Evolutionary conservation across 2,329 filamentous ascomycete genomes (phyloP).

Genomic region (Epichloe festucae): DNA sequence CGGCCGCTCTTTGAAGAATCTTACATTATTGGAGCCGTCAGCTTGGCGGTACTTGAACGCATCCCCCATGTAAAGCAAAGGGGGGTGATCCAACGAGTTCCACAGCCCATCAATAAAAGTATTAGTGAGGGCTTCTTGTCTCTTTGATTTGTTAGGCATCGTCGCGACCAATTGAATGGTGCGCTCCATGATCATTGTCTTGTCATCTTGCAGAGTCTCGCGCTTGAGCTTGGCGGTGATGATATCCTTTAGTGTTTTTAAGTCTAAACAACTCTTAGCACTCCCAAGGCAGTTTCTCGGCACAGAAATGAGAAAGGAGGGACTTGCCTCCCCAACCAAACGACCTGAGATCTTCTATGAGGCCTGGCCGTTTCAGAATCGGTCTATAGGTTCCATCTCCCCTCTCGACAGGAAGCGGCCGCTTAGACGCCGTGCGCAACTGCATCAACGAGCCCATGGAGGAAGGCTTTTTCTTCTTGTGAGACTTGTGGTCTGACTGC

Average conservation of each 20-base stretch:
- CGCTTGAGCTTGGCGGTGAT: conserved; percentile 51
- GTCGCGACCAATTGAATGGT: conserved; percentile 57
- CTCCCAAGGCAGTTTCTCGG: background rate
- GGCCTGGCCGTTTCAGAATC: conserved; percentile 33
- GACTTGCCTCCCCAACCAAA: conserved; percentile 33
- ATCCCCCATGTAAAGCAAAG: conserved; percentile 49
- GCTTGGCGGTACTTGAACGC: conserved; percentile 53
- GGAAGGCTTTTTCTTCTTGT: conserved; percentile 5
- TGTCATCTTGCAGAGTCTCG: conserved; percentile 53
- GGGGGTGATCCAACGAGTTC: conserved; percentile 63
- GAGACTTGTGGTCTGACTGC: background rate
- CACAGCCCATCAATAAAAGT: conserved; percentile 57
- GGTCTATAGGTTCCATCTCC: conserved; percentile 48
- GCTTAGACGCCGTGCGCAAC: conserved; percentile 33
- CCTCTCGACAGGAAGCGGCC: conserved; percentile 50
- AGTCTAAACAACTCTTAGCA: conserved; percentile 26
- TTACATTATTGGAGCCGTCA: conserved; percentile 56
- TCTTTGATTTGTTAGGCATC: conserved; percentile 48
- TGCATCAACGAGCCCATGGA: conserved; percentile 16
- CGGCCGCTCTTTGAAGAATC: conserved; percentile 4
- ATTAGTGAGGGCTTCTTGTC: conserved; percentile 50
- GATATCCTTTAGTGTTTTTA: conserved; percentile 49
- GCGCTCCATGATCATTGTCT: conserved; percentile 64
- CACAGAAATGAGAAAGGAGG: background rate
- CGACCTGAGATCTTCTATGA: conserved; percentile 44